Evolutionary conservation across 352 stramenopile species (phyloP), one percentile per base, ranked within the genome.

Genomic region (Aphanomyces cochlioides): DNA sequence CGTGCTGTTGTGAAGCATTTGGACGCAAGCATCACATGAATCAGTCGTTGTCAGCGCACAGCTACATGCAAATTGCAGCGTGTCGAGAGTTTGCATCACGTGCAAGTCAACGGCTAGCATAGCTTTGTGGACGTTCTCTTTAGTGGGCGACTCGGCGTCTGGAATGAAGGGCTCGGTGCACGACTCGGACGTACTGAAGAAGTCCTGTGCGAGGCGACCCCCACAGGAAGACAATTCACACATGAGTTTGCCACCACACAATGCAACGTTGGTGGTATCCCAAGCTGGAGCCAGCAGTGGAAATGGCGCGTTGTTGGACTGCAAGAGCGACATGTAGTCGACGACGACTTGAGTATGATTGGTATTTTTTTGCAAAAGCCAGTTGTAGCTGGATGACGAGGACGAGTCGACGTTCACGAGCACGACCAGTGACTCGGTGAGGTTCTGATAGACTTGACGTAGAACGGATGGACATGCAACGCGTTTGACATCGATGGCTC

Each of bases 241-340:
- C 21, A 68, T 36, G 19, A 68, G 43, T 5, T 68, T 63, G 19
- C 60, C 60, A 8, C 60, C 60, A 13, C 34, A 39, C 17, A 58
- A 21, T 6, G 40, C 38, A n/a, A 50, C 12, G 28, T 28, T 28
- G n/a, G 60, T 68, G 10, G 57, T 10, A 56, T 47, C 47, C 37
- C 38, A 47, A 38, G 38, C 41, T 8, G 57, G 41, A 56, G 38
- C 10, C 8, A 66, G 10, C 57, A 53, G 19, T 10, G 12, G 19
- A 8, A 50, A 36, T 15, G 60, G 21, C 8, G 47, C 28, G 15
- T 37, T 21, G 4, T 50, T 53, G 60, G 7, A 36, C 21, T 34
- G 5, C 17, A 68, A 68, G 8, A 38, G 21, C 10, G 37, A 21
- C 56, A 57, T 39, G 34, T 58, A 58, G n/a, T n/a, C 37, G n/a